These are phyloP conservation scores for Russula sp. DNA, from an alignment of 768 basidiomycete genomes.

Conservation along the genomic window DNA sequence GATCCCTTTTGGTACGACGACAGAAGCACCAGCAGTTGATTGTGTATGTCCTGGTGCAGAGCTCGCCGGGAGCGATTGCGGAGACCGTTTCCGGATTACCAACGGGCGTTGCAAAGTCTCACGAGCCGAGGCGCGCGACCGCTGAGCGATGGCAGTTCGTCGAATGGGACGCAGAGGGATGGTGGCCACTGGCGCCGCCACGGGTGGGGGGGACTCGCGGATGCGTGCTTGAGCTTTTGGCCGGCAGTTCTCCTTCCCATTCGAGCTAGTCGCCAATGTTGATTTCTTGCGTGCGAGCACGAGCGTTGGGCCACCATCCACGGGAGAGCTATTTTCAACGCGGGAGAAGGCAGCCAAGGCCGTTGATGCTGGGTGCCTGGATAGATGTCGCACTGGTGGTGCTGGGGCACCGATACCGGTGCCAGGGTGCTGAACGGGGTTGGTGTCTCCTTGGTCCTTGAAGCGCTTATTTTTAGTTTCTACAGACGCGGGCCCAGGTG, in stretches of 20 bases:
- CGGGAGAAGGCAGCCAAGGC: slow-evolving; percentile 1
- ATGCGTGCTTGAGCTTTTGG: background rate
- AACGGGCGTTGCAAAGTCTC: background rate
- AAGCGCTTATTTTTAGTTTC: background rate
- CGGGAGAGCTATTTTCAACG: background rate
- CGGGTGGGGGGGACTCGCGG: background rate
- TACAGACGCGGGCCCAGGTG: background rate
- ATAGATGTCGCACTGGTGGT: background rate
- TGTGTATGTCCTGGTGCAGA: background rate
- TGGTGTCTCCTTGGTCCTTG: background rate
- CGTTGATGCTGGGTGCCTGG: background rate
- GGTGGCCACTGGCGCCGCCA: background rate
- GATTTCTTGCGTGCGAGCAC: background rate
- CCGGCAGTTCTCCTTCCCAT: slow-evolving; percentile 12
- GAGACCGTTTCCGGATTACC: background rate
- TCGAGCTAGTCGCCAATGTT: background rate
- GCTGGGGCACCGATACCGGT: background rate
- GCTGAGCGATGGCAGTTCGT: background rate
- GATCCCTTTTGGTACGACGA: slow-evolving; percentile 4
- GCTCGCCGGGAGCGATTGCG: background rate
- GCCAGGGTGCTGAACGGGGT: background rate
- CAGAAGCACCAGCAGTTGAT: background rate
- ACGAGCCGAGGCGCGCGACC: background rate
- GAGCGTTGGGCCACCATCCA: background rate
- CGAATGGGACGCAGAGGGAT: background rate